Evolutionary conservation across 441 rosid species (phyloP), one percentile per base, ranked within the genome.

Genomic region (Pelargonium citronellum): DNA sequence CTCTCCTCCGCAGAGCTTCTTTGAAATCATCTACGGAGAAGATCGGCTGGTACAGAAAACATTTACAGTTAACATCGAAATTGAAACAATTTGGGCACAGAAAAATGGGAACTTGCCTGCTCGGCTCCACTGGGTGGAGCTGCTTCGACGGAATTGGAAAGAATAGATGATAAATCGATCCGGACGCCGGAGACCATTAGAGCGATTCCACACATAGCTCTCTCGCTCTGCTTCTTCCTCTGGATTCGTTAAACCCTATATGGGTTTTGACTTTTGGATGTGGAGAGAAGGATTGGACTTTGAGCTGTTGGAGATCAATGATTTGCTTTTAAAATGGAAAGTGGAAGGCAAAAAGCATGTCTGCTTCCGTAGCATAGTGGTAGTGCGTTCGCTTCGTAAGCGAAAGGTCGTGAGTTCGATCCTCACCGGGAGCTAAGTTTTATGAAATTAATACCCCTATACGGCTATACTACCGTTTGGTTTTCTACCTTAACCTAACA

Each of bases 371-470:
- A 60, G 64, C 94, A 91, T 89, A 89, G 94, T 92, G 98, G 98
- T 87, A 92, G 88, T 92, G 98, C 91, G 94, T 92, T 92, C 92
- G 89, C 98, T 92, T 89, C 91, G 97, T 91, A 89, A 92, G 96
- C 87, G 94, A 92, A 87, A 91, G 98, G 92, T 84, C 94, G 93
- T 87, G 94, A 92, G 97, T 92, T 91, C 92, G 90, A 91, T 86
- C 90, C 96, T 92, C 96, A 85, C 89, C 83, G 89, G 86, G 87
- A 78, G 85, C 82, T 72, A 22, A 22, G n/a, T 22, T 22, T 22
- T 22, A 22, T 22, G 24, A 22, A 22, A 22, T 22, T 22, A 22
- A 22, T 22, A 0, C 24, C n/a, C n/a, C n/a, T n/a, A n/a, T n/a
- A n/a, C n/a, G n/a, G n/a, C n/a, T 22, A 22, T 22, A 22, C 24